Evolutionary conservation across 805 yeast genomes (phyloP).

Genomic region (Saccharomycopsis babjevae): DNA sequence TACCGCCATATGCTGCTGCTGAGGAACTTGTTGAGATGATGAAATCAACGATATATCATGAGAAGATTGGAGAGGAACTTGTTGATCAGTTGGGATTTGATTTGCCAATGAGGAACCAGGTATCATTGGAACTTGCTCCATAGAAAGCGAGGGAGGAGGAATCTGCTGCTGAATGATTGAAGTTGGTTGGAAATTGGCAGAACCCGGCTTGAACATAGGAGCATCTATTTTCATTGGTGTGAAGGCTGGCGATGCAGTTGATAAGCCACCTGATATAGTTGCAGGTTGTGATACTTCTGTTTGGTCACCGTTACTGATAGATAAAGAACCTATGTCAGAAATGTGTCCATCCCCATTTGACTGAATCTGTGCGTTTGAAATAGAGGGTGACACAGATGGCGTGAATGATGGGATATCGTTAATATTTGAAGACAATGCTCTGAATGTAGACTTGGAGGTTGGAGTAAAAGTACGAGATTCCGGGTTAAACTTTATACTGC

Average conservation of each 20-base stretch:
- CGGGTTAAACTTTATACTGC: constrained; percentile 40
- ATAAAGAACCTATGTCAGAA: neutral
- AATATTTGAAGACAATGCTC: constrained; percentile 29
- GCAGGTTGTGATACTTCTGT: neutral
- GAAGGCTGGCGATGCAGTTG: neutral
- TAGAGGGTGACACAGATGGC: constrained; percentile 14
- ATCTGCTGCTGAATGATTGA: neutral
- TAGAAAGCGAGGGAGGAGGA: neutral
- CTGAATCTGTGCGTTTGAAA: neutral
- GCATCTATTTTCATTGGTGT: neutral
- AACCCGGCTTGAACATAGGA: neutral
- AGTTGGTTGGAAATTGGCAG: neutral
- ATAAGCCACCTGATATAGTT: neutral
- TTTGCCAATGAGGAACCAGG: neutral
- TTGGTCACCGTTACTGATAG: neutral
- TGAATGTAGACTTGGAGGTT: constrained; percentile 10
- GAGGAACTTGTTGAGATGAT: constrained; percentile 1
- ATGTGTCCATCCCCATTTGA: neutral
- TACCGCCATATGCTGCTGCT: constrained; percentile 8
- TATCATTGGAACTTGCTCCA: neutral
- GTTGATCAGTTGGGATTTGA: neutral
- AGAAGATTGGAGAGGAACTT: neutral
- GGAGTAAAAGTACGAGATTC: constrained; percentile 52
- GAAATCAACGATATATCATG: neutral
- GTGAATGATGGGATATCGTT: constrained; percentile 26